Conservation (phyloP, 768 basidiomycete genomes). For the Kwoniella botswanensis region DNA sequence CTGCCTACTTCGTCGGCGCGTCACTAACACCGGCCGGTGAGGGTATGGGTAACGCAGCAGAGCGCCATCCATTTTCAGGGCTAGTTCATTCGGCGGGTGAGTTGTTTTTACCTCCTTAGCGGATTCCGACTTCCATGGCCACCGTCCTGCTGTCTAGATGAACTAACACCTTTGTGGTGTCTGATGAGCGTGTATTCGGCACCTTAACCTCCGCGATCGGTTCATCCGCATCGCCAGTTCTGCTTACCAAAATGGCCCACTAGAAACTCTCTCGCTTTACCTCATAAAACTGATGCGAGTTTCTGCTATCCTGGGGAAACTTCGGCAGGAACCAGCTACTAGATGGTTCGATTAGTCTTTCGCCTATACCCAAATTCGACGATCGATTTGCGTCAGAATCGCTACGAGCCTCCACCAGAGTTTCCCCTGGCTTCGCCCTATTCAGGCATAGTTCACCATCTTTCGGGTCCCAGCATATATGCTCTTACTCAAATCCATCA, state of each 20-base stretch:
- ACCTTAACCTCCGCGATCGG: slow-evolving; percentile 72
- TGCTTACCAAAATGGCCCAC: slow-evolving; percentile 63
- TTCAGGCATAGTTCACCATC: slow-evolving; percentile 89
- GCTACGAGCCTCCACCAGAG: slow-evolving; percentile 94
- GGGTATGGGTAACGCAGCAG: too few relatives aligned
- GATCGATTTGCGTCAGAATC: slow-evolving; percentile 96
- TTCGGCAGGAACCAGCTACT: slow-evolving; percentile 89
- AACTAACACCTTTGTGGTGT: slow-evolving; percentile 25
- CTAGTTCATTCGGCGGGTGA: too few relatives aligned
- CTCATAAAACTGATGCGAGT: slow-evolving; percentile 67
- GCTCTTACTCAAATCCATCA: slow-evolving; percentile 78
- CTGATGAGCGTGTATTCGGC: slow-evolving; percentile 76
- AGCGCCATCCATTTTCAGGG: too few relatives aligned
- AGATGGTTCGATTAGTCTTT: slow-evolving; percentile 91
- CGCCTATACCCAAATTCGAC: slow-evolving; percentile 94
- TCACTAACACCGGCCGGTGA: too few relatives aligned
- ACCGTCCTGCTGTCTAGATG: slow-evolving; percentile 39
- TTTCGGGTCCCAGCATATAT: slow-evolving; percentile 85
- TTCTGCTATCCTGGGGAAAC: slow-evolving; percentile 67
- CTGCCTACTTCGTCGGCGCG: too few relatives aligned
- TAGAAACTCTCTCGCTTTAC: slow-evolving; percentile 67
- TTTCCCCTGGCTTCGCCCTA: slow-evolving; percentile 94
- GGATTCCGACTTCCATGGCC: slow-evolving; percentile 61
- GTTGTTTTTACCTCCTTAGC: slow-evolving; percentile 44
- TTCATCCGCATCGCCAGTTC: slow-evolving; percentile 65